A percentile compares a stretch with the other conserved stretches of the same genome.
Evolutionary conservation across 352 stramenopile genomes (phyloP).

Genomic region (Phytophthora melonis): DNA sequence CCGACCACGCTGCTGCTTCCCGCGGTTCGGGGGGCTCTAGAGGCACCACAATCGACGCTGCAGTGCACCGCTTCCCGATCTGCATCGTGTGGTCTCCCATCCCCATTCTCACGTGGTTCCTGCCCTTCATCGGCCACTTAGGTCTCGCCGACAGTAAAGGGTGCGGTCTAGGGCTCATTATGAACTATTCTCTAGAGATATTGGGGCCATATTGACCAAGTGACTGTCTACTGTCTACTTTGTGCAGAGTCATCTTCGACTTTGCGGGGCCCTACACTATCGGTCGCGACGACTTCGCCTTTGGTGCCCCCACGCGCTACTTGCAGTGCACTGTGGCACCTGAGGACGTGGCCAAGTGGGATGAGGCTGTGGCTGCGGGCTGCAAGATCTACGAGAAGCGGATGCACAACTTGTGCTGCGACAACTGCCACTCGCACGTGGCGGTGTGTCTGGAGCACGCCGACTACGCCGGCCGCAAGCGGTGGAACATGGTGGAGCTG

Average conservation of each 20-base stretch:
- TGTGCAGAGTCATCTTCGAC: constrained; percentile 92
- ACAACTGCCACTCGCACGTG: constrained; percentile 98
- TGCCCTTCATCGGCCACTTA: constrained; percentile 97
- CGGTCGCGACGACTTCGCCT: constrained; percentile 87
- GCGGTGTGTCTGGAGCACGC: constrained; percentile 78
- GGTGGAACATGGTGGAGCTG: constrained; percentile 86
- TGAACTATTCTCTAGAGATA: neutral
- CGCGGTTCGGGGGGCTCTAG: neutral
- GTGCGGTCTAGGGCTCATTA: constrained; percentile 32
- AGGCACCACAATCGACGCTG: constrained; percentile 38
- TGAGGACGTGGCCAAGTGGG: constrained; percentile 82
- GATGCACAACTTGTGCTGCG: constrained; percentile 97
- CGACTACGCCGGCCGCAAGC: constrained; percentile 58
- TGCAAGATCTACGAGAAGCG: constrained; percentile 93
- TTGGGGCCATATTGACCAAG: constrained; percentile 5
- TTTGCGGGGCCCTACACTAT: constrained; percentile 97
- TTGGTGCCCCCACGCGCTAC: constrained; percentile 90
- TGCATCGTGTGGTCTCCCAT: constrained; percentile 95
- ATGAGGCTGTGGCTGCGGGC: constrained; percentile 89
- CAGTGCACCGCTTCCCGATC: constrained; percentile 83
- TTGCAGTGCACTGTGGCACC: constrained; percentile 74
- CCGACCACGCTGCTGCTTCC: constrained; percentile 11
- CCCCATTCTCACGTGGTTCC: constrained; percentile 91
- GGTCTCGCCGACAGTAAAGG: constrained; percentile 92
- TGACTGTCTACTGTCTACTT: constrained; percentile 13